These are phyloP conservation scores for Colletotrichum orbiculare DNA, from an alignment of 2,329 filamentous ascomycete species.

Conservation along the genomic window DNA sequence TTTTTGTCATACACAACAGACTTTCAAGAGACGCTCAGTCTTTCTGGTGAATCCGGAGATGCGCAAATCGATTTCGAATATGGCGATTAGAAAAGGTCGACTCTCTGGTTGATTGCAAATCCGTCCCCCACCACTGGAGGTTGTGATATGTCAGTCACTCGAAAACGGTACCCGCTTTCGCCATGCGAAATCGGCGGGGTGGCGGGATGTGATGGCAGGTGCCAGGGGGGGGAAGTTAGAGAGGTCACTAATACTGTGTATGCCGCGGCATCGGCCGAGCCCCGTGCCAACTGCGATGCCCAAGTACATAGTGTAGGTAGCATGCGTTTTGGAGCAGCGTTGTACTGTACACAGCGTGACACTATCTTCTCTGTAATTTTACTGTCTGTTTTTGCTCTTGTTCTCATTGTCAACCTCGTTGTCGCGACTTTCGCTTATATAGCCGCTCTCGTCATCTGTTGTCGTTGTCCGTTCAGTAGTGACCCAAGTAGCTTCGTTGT, in stretches of 20 bases:
- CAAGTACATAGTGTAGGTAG: too few species aligned
- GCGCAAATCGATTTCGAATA: slow-evolving; percentile 18
- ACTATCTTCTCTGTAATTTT: too few species aligned
- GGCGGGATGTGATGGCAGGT: slow-evolving; percentile 14
- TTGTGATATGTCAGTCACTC: neutral
- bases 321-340: too few species aligned
- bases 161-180: neutral
- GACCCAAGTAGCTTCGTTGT: too few species aligned
- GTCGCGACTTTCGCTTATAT: too few species aligned
- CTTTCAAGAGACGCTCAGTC: slow-evolving; percentile 1
- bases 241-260: too few species aligned
- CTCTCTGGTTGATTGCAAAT: slow-evolving; percentile 37
- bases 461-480: too few species aligned
- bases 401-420: too few species aligned
- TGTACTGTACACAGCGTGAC: too few species aligned
- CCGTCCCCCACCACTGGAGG: slow-evolving; percentile 34
- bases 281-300: neutral
- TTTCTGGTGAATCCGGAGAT: slow-evolving; percentile 31
- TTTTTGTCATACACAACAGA: slow-evolving; percentile 6
- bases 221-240: neutral
- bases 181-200: slow-evolving; percentile 36
- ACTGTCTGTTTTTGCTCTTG: too few species aligned
- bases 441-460: too few species aligned
- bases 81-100: slow-evolving; percentile 20
- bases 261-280: slow-evolving; percentile 30